phyloP scores from a whole-genome alignment of 192 early-diverging fungal species.

The Coemansia sp. region DNA sequence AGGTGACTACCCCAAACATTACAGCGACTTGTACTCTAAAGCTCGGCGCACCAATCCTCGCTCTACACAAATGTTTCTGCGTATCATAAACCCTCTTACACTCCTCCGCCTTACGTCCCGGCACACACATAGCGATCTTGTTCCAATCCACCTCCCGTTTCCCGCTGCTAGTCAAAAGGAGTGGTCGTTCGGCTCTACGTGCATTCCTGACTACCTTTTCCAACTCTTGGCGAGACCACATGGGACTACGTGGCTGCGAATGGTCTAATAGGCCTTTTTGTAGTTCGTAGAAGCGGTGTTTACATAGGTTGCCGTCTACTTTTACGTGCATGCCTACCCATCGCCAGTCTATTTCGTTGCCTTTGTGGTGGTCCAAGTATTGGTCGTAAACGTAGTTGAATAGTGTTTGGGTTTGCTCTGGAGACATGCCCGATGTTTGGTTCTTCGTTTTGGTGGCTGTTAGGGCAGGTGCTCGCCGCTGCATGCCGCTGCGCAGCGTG shows the following conservation, averaged over 20 bases:
- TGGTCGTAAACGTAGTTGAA: conserved; percentile 5
- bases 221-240: conserved; percentile 16
- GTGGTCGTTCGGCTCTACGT: background rate
- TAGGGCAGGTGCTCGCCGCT: background rate
- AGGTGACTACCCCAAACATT: background rate
- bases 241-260: background rate
- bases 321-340: conserved; percentile 4
- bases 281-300: conserved; percentile 11
- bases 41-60: background rate
- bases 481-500: conserved; percentile 2
- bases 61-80: conserved; percentile 17
- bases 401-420: conserved; percentile 6
- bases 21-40: background rate
- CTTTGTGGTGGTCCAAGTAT: conserved; percentile 10
- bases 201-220: conserved; percentile 11
- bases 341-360: conserved; percentile 13
- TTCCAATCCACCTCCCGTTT: conserved; percentile 10
- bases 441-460: background rate
- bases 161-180: background rate
- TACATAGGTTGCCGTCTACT: conserved; percentile 10
- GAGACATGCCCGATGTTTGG: background rate
- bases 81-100: conserved; percentile 22
- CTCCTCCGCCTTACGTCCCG: conserved; percentile 11
- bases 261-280: conserved; percentile 10
- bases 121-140: background rate